phyloP scores from a whole-genome alignment of 2,329 filamentous ascomycete genomes.

The Dactylonectria macrodidyma region DNA sequence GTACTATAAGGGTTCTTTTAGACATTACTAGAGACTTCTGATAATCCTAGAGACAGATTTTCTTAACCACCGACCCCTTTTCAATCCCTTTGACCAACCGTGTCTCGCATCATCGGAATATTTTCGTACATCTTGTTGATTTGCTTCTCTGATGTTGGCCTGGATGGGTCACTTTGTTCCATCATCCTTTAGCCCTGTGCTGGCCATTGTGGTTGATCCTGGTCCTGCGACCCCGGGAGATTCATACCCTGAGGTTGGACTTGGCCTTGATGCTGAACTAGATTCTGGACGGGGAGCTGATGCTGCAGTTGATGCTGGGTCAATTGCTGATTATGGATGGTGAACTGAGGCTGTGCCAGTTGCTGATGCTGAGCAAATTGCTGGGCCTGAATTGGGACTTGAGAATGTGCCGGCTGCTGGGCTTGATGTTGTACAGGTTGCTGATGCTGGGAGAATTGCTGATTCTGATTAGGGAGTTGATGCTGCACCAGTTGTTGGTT shows the following conservation, averaged over 20 bases:
- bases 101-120: not conserved
- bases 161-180: not conserved
- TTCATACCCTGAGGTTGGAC: not conserved
- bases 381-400: not conserved
- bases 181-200: not conserved
- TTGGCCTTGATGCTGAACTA: not conserved
- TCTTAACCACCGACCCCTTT: not conserved
- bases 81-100: not conserved
- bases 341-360: not conserved
- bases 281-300: not conserved
- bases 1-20: not conserved
- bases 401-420: not conserved
- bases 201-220: not conserved
- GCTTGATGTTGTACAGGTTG: not conserved
- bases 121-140: not conserved
- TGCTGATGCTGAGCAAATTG: not conserved
- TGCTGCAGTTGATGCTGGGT: not conserved
- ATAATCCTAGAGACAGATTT: not conserved
- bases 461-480: not conserved
- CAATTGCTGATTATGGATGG: too few species aligned
- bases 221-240: not conserved
- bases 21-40: not conserved
- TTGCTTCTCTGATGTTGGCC: not conserved
- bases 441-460: too few species aligned
- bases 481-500: not conserved